Conservation (phyloP, 2,329 filamentous ascomycete species). For the Fusarium denticulatum region DNA sequence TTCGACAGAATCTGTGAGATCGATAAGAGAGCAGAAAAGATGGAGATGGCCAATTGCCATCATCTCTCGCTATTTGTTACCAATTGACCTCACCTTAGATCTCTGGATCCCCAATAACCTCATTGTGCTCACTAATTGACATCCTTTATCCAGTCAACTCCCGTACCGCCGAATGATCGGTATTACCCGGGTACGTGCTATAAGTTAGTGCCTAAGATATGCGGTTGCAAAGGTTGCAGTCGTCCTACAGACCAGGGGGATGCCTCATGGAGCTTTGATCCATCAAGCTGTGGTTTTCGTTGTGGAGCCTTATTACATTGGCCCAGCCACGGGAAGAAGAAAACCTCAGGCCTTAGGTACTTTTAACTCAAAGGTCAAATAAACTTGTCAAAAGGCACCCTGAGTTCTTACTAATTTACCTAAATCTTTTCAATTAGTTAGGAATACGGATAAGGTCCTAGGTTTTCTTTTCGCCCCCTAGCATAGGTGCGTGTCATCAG, state of each 20-base stretch:
- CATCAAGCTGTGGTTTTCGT: conserved; percentile 29
- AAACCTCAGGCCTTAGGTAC: neutral
- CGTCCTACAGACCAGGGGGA: conserved; percentile 1
- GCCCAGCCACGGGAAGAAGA: conserved; percentile 7
- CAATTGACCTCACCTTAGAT: conserved; percentile 28
- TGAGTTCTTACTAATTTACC: neutral
- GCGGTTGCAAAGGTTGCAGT: conserved; percentile 15
- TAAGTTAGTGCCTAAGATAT: conserved; percentile 41
- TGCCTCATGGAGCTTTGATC: conserved; percentile 19
- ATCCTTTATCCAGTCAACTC: conserved; percentile 38
- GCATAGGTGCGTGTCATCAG: neutral
- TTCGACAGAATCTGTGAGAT: conserved; percentile 15
- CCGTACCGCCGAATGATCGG: conserved; percentile 45
- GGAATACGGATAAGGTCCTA: neutral
- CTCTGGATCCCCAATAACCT: conserved; percentile 4
- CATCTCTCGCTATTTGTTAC: neutral
- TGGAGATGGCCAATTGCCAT: neutral
- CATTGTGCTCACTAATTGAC: conserved; percentile 23
- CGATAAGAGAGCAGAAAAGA: neutral
- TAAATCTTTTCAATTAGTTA: neutral
- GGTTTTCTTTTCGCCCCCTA: neutral
- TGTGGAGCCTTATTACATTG: conserved; percentile 30
- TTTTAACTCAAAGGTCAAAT: neutral
- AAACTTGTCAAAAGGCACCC: neutral
- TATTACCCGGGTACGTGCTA: conserved; percentile 42